These are phyloP conservation scores for Trapa incisa DNA, from an alignment of 345 rosid genomes.

Conservation along the genomic window DNA sequence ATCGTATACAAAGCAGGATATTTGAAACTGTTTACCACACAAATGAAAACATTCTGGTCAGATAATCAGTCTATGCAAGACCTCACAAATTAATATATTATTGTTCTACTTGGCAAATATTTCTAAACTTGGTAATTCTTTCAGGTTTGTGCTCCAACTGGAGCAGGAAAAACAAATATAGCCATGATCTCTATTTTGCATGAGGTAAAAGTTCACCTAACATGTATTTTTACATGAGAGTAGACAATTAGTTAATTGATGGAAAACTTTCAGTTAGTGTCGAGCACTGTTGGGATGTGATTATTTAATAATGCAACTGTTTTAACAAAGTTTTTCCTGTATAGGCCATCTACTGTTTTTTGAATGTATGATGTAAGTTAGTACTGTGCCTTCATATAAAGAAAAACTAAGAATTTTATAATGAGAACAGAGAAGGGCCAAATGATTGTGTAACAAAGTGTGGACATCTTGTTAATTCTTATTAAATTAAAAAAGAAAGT, in stretches of 20 bases:
- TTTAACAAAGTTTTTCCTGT: background rate
- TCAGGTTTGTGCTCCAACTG: conserved; percentile 99
- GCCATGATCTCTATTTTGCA: conserved; percentile 92
- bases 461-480: background rate
- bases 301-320: background rate
- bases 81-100: background rate
- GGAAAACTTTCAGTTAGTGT: background rate
- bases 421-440: too few species aligned
- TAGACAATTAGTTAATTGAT: background rate
- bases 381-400: background rate
- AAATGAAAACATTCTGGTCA: conserved; percentile 89
- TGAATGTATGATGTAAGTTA: background rate
- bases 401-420: too few species aligned
- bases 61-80: conserved; percentile 12
- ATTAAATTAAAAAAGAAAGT: background rate
- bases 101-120: background rate
- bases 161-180: conserved; percentile 97
- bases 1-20: conserved; percentile 90
- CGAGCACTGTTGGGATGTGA: background rate
- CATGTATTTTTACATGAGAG: background rate
- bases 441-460: too few species aligned
- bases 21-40: conserved; percentile 79
- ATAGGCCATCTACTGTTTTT: background rate
- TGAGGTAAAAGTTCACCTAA: conserved; percentile 38
- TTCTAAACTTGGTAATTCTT: conserved; percentile 10